A percentile compares a stretch with the other conserved stretches of the same genome.
Evolutionary conservation across 1,284 basidiomycete species (phyloP).

Genomic region (Austroboletus sp.): DNA sequence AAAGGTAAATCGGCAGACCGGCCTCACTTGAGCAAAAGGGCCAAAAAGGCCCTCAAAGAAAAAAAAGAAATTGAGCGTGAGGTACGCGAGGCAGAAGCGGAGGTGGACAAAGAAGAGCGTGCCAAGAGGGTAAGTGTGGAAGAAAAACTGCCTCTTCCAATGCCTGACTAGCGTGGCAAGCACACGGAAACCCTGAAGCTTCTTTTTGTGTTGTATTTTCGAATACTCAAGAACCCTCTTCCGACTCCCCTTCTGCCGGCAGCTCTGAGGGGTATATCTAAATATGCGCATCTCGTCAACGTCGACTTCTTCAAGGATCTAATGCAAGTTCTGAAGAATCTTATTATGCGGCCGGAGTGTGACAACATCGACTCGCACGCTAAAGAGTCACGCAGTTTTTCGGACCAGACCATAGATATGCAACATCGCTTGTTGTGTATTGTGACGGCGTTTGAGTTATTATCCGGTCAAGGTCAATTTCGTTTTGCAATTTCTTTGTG

Average conservation of each 20-base stretch:
- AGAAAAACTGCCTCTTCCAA: slow-evolving; percentile 10
- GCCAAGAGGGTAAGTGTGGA: slow-evolving; percentile 60
- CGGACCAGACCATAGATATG: slow-evolving; percentile 32
- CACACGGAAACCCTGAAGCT: slow-evolving; percentile 94
- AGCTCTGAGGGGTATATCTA: slow-evolving; percentile 86
- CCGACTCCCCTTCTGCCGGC: slow-evolving; percentile 79
- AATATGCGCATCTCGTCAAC: slow-evolving; percentile 94
- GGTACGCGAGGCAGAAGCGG: slow-evolving; percentile 89
- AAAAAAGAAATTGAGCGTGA: slow-evolving; percentile 83
- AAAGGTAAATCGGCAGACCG: slow-evolving; percentile 59
- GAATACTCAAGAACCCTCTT: slow-evolving; percentile 85
- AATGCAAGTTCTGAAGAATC: slow-evolving; percentile 76
- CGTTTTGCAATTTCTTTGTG: slow-evolving; percentile 4
- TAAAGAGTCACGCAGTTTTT: slow-evolving; percentile 21
- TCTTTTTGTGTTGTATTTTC: slow-evolving; percentile 95
- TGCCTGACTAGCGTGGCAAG: slow-evolving; percentile 38
- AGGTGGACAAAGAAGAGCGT: slow-evolving; percentile 89
- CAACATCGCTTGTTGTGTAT: slow-evolving; percentile 80
- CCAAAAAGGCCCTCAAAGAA: slow-evolving; percentile 65
- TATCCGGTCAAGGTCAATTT: slow-evolving; percentile 83
- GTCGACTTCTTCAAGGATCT: slow-evolving; percentile 98
- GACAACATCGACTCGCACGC: slow-evolving; percentile 42
- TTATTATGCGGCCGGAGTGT: slow-evolving; percentile 51
- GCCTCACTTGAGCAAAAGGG: slow-evolving; percentile 78
- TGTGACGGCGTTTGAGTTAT: slow-evolving; percentile 91